Evolutionary conservation across 2,329 filamentous ascomycete genomes (phyloP), one percentile per base, ranked within the genome.

Genomic region (Cercospora sp.): DNA sequence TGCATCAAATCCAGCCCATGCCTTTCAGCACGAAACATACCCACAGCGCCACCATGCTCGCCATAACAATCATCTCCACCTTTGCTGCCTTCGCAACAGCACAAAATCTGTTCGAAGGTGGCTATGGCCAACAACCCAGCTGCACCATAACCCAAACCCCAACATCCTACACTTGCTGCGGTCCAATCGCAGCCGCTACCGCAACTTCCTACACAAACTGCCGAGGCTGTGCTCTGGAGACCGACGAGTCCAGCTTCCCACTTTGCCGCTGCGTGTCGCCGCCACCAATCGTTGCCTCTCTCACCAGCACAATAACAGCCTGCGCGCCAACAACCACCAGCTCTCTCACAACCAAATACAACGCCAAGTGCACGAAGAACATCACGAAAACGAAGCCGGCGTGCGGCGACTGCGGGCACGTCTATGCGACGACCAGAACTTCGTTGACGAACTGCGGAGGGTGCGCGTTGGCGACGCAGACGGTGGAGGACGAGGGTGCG

Each of bases 81-180:
- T 8, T 34, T 26, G 62, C 62, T 16, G 34, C 40, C 62, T 13
- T 65, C 24, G 53, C 62, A 49, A 26, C 62, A 26, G 55, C 55
- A 59, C 55, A 59, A 10, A 13, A 26, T 24, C 4, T 16, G 16
- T 43, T 51, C 30, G 12, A 4, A 16, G 49, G 62, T 24, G 49
- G 62, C 32, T 58, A 64, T 51, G 18, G 51, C 62, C 28, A 30
- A 64, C 30, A 43, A 30, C 49, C 62, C 55, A 40, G 30, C 26
- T 67, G 66, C 51, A 70, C 68, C 26, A 63, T 45, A n/a, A 70
- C 68, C 18, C 55, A 64, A n/a, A 61, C 51, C 3, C 65, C 68
- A 58, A 70, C 68, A 55, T 70, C 68, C 13, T 70, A 61, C 53
- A 64, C 65, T 32, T 70, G 66, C 66, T 70, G 68, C 63, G 65